phyloP scores from a whole-genome alignment of 306 rosid genomes.

The Fragaria ananassa region DNA sequence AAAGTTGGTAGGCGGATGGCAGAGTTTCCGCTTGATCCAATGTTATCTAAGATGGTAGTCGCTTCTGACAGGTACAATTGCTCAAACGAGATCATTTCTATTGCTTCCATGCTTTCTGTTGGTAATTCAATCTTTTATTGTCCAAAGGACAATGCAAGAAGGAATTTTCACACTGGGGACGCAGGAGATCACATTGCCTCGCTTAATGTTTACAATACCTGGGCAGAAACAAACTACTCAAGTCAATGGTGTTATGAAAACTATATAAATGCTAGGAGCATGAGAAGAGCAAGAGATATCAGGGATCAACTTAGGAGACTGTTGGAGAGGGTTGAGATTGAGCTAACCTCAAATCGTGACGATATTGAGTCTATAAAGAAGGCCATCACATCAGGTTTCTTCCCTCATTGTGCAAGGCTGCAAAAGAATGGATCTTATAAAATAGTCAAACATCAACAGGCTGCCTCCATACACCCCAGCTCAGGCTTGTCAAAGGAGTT shows the following conservation, averaged over 20 bases:
- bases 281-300: conserved; percentile 85
- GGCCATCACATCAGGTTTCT: conserved; percentile 79
- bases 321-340: conserved; percentile 82
- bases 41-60: conserved; percentile 83
- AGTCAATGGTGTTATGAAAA: conserved; percentile 87
- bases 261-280: conserved; percentile 88
- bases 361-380: conserved; percentile 73
- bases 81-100: conserved; percentile 74
- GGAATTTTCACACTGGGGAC: conserved; percentile 80
- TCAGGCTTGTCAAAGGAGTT: conserved; percentile 71
- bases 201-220: conserved; percentile 71
- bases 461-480: conserved; percentile 89
- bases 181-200: conserved; percentile 84
- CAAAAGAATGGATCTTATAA: conserved; percentile 72
- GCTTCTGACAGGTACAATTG: conserved; percentile 82
- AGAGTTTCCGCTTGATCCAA: conserved; percentile 93
- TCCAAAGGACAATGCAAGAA: conserved; percentile 76
- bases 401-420: conserved; percentile 67
- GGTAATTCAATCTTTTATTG: conserved; percentile 85
- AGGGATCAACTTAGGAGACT: conserved; percentile 83
- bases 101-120: conserved; percentile 84
- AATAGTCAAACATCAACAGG: conserved; percentile 62
- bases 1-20: conserved; percentile 89
- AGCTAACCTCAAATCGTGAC: conserved; percentile 45
- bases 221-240: conserved; percentile 89